Evolutionary conservation across 768 basidiomycete species (phyloP), one percentile per base, ranked within the genome.

Genomic region (Suillus occidentalis): DNA sequence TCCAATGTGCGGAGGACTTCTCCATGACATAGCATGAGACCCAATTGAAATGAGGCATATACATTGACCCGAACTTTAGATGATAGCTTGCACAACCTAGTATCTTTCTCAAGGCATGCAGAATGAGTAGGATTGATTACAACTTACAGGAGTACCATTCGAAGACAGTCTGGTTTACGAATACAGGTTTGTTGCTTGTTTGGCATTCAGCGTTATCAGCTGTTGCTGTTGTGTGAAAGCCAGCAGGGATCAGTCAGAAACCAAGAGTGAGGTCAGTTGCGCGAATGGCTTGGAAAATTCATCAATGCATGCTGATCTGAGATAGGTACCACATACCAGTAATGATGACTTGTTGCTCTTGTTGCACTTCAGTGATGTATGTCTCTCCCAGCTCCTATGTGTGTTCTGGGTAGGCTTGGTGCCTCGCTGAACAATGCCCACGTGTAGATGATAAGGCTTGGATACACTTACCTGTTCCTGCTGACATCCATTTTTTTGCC

Each of bases 201-300:
- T 49, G 57, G 7, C n/a, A 47, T 45, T 37, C 20, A 16, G 22
- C 6, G 6, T 16, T n/a, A 1, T 43, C 45, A 7, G 49, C 6
- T 12, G 9, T 10, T n/a, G 59, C 13, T 7, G 3, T 6, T 22
- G 65, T 50, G 39, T 62, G 65, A 20, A 70, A 63, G 9, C 69
- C 69, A 4, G 61, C 28, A 2, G 68, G 69, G 7, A 65, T 57
- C 6, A 61, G 59, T 2, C n/a, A 20, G 14, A 65, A 40, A 62
- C 63, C 64, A 36, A n/a, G 25, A 10, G 20, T 1, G 12, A 70
- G 20, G 52, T 62, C 28, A 7, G 62, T 63, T n/a, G 52, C 64
- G 7, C 64, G 68, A 36, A 70, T 57, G 7, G 37, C 69, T 68
- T 47, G 20, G 20, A 10, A 10, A 22, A 22, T 5, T 47, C 20